phyloP scores from a whole-genome alignment of 257 asterid species.

The Solanum habrochaites region DNA sequence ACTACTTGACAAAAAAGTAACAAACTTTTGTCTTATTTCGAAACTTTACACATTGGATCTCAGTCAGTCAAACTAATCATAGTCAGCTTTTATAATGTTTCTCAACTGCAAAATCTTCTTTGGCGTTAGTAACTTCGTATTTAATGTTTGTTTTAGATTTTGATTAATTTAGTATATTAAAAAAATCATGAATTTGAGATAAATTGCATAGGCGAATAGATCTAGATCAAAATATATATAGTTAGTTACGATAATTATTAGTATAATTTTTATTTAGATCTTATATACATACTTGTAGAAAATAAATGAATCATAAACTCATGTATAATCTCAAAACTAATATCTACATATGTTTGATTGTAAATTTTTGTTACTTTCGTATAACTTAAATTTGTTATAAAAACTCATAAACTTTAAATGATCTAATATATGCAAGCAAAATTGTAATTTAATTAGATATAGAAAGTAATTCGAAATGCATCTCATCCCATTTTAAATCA shows the following conservation, averaged over 20 bases:
- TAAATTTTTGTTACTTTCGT: not conserved
- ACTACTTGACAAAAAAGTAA: not conserved
- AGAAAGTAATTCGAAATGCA: not conserved
- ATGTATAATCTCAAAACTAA: not conserved
- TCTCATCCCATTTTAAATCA: not conserved
- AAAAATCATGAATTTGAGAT: not conserved
- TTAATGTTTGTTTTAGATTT: rapidly evolving
- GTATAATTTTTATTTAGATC: not conserved
- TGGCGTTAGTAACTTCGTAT: not conserved
- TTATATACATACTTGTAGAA: no score
- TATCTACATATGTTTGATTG: not conserved
- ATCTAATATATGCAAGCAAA: not conserved
- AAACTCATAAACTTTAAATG: not conserved
- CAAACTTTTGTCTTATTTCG: not conserved
- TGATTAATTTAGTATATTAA: not conserved
- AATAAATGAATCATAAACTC: no score
- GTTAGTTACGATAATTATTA: not conserved
- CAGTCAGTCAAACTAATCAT: not conserved
- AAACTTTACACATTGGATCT: not conserved
- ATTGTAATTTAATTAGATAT: not conserved
- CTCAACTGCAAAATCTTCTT: not conserved
- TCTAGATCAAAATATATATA: not conserved
- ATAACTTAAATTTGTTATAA: not conserved
- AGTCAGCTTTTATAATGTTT: not conserved
- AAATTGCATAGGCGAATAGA: not conserved